Base-by-base conservation (phyloP, 495 filamentous ascomycete genomes). In the Penicillium silybi region DNA sequence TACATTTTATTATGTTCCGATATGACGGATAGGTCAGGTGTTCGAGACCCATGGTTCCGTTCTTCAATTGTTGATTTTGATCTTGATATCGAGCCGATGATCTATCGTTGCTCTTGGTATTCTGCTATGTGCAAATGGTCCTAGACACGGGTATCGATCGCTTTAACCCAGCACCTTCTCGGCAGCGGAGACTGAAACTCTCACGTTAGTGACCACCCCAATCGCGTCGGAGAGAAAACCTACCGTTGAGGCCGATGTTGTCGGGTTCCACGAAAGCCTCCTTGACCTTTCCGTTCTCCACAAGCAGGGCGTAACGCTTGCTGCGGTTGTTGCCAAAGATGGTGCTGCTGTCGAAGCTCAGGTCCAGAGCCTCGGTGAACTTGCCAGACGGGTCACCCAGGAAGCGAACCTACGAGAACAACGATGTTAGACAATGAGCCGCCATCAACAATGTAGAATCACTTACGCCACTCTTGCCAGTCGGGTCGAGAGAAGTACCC, bases 241-340 rank as follows among this genome's bases (percentile, higher is more conserved):
- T 70, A 93, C 90, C 88, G 53, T 87, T 79, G 11, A 93, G 77
- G 29, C 93, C 90, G 29, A 90, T 95, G 72, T 92, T 97, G 71
- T 98, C 92, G 17, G 92, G 90, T 77, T 97, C 93, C 38, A 96
- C 79, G 56, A 86, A 81, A 40, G 85, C 72, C 54, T 83, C 79
- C 70, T 80, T 86, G 62, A 90, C 85, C 70, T 87, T 89, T 41
- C 89, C 89, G 57, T 88, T 72, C 71, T 92, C 82, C 43, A 92
- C 71, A 25, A 88, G 74, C 43, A 97, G 75, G 22, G 88, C 88
- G 65, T 96, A 98, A 44, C 93, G 80, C 87, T 95, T 97, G 72
- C 85, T 86, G 50, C 93, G 83, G 49, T 81, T 73, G 56, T 86
- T 85, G 39, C 92, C 93, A 64, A 97, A 97, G 70, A 97, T 87